Percentiles rank a stretch among this genome's conserved stretches.
These are phyloP conservation scores for Arthrinium puccinioides DNA, from an alignment of 2,329 filamentous ascomycete species.

Conservation along the genomic window DNA sequence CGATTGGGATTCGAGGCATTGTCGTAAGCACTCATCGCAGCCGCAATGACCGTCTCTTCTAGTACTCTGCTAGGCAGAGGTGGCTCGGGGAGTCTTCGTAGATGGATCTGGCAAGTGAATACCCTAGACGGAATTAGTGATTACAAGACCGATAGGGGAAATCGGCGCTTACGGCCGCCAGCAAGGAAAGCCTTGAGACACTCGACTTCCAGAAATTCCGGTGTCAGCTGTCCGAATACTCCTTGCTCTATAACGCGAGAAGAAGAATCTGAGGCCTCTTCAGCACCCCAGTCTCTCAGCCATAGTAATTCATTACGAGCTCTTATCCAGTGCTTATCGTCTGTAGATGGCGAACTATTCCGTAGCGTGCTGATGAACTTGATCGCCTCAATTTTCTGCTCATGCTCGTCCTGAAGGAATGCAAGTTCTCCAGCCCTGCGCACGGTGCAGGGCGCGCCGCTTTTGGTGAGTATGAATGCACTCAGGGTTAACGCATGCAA, in stretches of 20 bases:
- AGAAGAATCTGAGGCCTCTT: slow-evolving; percentile 26
- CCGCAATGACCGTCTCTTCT: slow-evolving; percentile 52
- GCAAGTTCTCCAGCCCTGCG: slow-evolving; percentile 54
- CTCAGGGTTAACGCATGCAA: slow-evolving; percentile 58
- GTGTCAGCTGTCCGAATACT: slow-evolving; percentile 52
- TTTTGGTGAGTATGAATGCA: slow-evolving; percentile 46
- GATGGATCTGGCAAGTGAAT: slow-evolving; percentile 54
- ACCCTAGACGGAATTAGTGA: slow-evolving; percentile 45
- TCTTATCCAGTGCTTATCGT: slow-evolving; percentile 57
- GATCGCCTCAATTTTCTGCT: slow-evolving; percentile 54
- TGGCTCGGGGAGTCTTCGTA: slow-evolving; percentile 45
- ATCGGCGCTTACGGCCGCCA: slow-evolving; percentile 48
- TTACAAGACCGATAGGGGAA: no score
- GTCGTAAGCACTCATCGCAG: slow-evolving; percentile 67
- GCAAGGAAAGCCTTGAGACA: slow-evolving; percentile 61
- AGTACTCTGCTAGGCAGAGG: slow-evolving; percentile 44
- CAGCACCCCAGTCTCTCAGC: slow-evolving; percentile 64
- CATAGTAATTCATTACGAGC: slow-evolving; percentile 61
- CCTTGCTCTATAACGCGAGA: slow-evolving; percentile 31
- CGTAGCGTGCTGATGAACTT: slow-evolving; percentile 50
- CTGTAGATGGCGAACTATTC: slow-evolving; percentile 43
- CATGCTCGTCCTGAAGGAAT: slow-evolving; percentile 54
- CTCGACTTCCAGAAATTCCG: slow-evolving; percentile 59
- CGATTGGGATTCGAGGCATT: slow-evolving; percentile 77
- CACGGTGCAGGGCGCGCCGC: slow-evolving; percentile 42